Conservation (phyloP, 2,329 filamentous ascomycete genomes). For the Fusarium sp. region DNA sequence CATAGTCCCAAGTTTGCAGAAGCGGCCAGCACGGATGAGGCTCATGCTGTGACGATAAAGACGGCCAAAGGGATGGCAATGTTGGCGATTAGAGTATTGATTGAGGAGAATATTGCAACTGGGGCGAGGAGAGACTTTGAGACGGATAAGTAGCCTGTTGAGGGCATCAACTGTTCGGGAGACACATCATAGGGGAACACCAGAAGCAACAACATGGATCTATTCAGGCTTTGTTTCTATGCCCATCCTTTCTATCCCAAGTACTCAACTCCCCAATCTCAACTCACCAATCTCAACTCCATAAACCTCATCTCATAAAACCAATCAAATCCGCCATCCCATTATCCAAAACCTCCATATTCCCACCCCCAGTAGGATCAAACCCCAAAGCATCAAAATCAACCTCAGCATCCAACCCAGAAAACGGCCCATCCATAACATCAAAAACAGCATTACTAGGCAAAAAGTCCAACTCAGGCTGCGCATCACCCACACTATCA, state of each 20-base stretch:
- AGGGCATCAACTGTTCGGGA: background rate
- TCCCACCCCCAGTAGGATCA: background rate
- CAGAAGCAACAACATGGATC: background rate
- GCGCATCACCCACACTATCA: background rate
- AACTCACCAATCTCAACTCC: no score
- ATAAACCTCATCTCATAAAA: constrained; percentile 1
- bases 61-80: constrained; percentile 58
- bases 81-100: constrained; percentile 47
- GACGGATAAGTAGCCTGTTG: background rate
- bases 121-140: constrained; percentile 34
- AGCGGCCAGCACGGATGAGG: constrained; percentile 53
- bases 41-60: constrained; percentile 53
- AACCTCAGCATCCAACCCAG: background rate
- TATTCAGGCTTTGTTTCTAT: background rate
- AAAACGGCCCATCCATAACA: constrained; percentile 23
- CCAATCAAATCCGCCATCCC: constrained; percentile 3
- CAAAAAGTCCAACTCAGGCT: constrained; percentile 16
- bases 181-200: background rate
- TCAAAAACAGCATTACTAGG: constrained; percentile 10
- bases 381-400: constrained; percentile 15
- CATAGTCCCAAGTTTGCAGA: constrained; percentile 57
- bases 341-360: background rate
- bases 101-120: constrained; percentile 31
- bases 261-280: no score
- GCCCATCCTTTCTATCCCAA: background rate